Evolutionary conservation across 176 grass and related monocot genomes (phyloP).

Genomic region (Miscanthus lutarioriparius): DNA sequence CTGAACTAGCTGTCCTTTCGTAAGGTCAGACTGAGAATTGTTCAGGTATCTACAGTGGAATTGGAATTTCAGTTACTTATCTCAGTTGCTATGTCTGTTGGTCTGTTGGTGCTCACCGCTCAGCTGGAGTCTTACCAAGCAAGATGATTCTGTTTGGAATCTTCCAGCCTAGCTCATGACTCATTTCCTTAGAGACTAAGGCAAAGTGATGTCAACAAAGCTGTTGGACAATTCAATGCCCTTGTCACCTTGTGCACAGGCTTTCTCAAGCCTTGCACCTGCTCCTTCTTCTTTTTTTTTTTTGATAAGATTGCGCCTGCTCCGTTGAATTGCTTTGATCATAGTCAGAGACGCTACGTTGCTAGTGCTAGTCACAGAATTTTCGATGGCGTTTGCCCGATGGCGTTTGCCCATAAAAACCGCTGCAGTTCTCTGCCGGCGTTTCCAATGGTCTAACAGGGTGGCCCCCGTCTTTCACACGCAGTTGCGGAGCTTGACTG

Average conservation of each 20-base stretch:
- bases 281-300: too few species aligned
- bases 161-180: neutral
- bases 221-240: neutral
- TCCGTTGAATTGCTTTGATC: neutral
- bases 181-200: constrained; percentile 15
- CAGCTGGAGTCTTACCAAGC: neutral
- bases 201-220: neutral
- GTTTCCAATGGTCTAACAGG: neutral
- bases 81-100: neutral
- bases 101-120: neutral
- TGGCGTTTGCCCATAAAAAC: neutral
- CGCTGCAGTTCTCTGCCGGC: neutral
- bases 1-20: neutral
- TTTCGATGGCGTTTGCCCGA: neutral
- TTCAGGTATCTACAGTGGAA: neutral
- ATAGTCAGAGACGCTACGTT: neutral
- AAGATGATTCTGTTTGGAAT: neutral
- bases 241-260: neutral
- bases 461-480: neutral
- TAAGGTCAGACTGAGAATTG: constrained; percentile 1
- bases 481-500: neutral
- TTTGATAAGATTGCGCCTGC: too few species aligned
- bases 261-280: neutral
- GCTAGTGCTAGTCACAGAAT: neutral
- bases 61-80: neutral